A percentile compares a stretch with the other conserved stretches of the same genome.
phyloP scores from a whole-genome alignment of 768 basidiomycete species.

The Pleurotus citrinopileatus region DNA sequence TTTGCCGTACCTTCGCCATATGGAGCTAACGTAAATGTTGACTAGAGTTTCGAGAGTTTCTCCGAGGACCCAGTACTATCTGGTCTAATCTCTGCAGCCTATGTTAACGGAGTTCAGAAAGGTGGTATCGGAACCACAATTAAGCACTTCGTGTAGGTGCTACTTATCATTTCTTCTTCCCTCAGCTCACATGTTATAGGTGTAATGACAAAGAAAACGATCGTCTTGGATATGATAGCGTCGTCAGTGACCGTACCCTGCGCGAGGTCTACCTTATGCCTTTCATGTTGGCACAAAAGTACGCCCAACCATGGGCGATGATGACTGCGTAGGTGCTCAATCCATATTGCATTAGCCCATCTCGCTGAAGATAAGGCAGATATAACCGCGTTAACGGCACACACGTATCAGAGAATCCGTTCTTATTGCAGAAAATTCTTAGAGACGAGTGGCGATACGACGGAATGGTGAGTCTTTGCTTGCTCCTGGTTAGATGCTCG shows the following conservation, averaged over 20 bases:
- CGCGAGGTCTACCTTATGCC: constrained; percentile 77
- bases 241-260: constrained; percentile 62
- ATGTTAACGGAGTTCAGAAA: constrained; percentile 73
- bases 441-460: constrained; percentile 74
- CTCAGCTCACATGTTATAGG: constrained; percentile 26
- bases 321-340: constrained; percentile 67
- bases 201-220: constrained; percentile 85
- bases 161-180: background rate
- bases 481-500: background rate
- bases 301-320: constrained; percentile 62
- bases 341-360: background rate
- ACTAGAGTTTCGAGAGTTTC: constrained; percentile 72
- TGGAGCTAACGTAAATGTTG: too few species aligned
- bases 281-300: constrained; percentile 70
- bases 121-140: constrained; percentile 75
- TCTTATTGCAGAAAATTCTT: constrained; percentile 50
- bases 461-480: constrained; percentile 40
- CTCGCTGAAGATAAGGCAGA: constrained; percentile 27
- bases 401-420: constrained; percentile 64
- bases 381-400: constrained; percentile 77
- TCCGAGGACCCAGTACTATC: constrained; percentile 78
- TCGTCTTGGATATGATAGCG: constrained; percentile 64
- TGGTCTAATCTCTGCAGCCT: constrained; percentile 66
- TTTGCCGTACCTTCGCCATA: constrained; percentile 2
- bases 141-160: constrained; percentile 75